Conservation (phyloP, 2,329 filamentous ascomycete species). For the Ophiostoma sp. region DNA sequence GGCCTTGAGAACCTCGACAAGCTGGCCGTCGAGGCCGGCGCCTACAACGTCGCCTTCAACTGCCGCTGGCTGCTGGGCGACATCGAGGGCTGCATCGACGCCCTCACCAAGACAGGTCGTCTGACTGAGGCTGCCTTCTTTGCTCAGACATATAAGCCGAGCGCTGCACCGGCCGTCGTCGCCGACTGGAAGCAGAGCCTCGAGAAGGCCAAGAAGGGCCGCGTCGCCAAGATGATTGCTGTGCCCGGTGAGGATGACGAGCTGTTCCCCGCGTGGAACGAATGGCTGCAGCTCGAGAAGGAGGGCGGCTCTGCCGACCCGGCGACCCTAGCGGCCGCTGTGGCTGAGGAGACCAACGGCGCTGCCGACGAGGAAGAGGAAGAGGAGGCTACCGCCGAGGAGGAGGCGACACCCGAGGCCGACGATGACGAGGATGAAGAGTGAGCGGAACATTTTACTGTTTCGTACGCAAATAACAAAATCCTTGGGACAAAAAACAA, state of each 20-base stretch:
- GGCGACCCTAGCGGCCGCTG: not conserved
- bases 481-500: not conserved
- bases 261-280: conserved; percentile 94
- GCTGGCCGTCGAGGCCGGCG: conserved; percentile 73
- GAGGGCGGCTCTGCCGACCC: conserved; percentile 55
- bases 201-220: conserved; percentile 81
- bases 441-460: not conserved
- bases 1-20: conserved; percentile 71
- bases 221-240: conserved; percentile 80
- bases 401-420: not conserved
- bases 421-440: conserved; percentile 9
- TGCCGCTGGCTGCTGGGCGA: conserved; percentile 86
- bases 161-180: conserved; percentile 66
- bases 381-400: not conserved
- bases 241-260: conserved; percentile 81
- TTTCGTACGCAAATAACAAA: not conserved
- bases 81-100: conserved; percentile 74
- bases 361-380: not conserved
- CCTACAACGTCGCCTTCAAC: conserved; percentile 92
- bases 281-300: conserved; percentile 78
- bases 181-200: conserved; percentile 78
- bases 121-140: conserved; percentile 86
- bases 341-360: conserved; percentile 9
- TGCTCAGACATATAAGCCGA: conserved; percentile 93
- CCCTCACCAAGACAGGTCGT: conserved; percentile 76